Evolutionary conservation across 1,139 yeast genomes (phyloP), one percentile per base, ranked within the genome.

Genomic region (Hemisphaericaspora subhashii): DNA sequence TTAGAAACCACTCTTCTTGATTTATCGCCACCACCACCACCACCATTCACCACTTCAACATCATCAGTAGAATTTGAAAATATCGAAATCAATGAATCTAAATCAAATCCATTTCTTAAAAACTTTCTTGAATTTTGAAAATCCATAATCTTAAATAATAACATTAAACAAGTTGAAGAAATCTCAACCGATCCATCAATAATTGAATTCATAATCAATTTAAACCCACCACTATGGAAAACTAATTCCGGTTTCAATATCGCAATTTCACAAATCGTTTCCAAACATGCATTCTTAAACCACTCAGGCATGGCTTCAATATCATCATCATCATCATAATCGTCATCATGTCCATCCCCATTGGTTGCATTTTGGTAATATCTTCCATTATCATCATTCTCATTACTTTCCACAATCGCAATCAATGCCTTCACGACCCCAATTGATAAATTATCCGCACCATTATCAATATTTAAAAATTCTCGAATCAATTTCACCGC

Each of bases 371-470:
- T 4, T 24, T 24, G 17, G 38, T 26, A 20, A 13, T 40, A 33
- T 25, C 20, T 33, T 14, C 35, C 36, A 17, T 44, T 41, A 20
- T 51, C 54, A 15, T 50, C 50, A 30, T 13, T 25, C 16, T 40
- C 41, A 12, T 67, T 55, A 39, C 71, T 77, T 49, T 85, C 95
- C 2, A 87, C 78, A 10, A 88, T 68, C 2, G 92, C 77, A 1
- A 87, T 80, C 5, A 92, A 52, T 1, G 95, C 82, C 42, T 89
- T 80, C 1, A 86, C 68, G 3, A 86, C 74, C 0, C 95, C 88
- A 24, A 77, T 68, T 2, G 84, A 76, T 10, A 89, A 56, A 45
- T 75, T 74, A 20, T 70, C 66, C 3, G 74, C 63, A 0, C 90
- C 90, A 26, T 66, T 70, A 2, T 77, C 78, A 2, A 80, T 68